Evolutionary conservation across 2,329 filamentous ascomycete species (phyloP), one percentile per base, ranked within the genome.

Genomic region (Orbilia brochopaga): DNA sequence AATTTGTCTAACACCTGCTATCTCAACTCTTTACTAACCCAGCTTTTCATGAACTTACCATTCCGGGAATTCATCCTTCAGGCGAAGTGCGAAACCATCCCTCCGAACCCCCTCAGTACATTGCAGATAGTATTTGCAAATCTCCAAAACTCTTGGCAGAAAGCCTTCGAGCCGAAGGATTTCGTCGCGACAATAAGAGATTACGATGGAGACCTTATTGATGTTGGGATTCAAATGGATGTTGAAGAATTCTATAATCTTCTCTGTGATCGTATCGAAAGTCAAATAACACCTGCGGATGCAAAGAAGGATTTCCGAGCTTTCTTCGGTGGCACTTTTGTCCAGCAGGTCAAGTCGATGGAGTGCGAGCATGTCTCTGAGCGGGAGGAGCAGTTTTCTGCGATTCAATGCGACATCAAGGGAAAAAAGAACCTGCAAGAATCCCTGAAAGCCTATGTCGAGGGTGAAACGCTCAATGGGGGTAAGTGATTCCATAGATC

Each of bases 1-100:
- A 99, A 99, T 77, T 84, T 97, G 15, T 94, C 91, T 8, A 96
- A 97, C 78, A 97, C 95, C 0, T 99, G 94, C 80, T 99, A 99
- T 78, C 85, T 97, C 78, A 99, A 99, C 78, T 97, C 94, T 0
- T 82, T 99, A 0, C 84, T 97, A 72, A 93, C 92, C 0, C 94
- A 99, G 78, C 85, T 99, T 0, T 99, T 93, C 82, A 97, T 97
- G 91, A 97, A 99, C 78, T 81, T 90, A 15, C 84, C 87, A 5
- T 97, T 99, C 77, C 88, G 94, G 17, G 84, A 86, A 15, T 96
- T 97, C 79, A 90, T 99, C 75, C 83, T 97, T 70, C 80, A 60
- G 24, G 15, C 60, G 83, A 64, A 82, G 85, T n/a, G 79, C 83
- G 7, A 81, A 19, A 10, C 37, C 1, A 55, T 55, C 3, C 8